These are phyloP conservation scores for Phytophthora pisi DNA, from an alignment of 352 stramenopile species.

Conservation along the genomic window DNA sequence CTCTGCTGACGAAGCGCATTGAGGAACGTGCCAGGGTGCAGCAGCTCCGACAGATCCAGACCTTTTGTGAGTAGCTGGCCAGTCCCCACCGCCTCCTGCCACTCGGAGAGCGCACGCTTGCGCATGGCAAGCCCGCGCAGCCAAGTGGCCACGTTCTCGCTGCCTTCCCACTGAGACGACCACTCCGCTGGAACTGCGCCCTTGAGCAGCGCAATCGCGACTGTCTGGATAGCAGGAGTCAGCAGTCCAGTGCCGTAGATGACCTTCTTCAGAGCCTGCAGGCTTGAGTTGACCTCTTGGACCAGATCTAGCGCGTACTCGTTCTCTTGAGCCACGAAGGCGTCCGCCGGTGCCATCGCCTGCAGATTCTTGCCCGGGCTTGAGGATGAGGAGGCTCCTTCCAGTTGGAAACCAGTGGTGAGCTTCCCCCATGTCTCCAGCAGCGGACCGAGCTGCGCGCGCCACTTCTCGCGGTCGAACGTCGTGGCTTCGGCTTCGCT, in stretches of 20 bases:
- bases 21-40: slow-evolving; percentile 94
- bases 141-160: slow-evolving; percentile 75
- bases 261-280: slow-evolving; percentile 88
- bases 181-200: slow-evolving; percentile 80
- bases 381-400: slow-evolving; percentile 28
- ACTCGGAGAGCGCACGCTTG: slow-evolving; percentile 84
- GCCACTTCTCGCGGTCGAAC: slow-evolving; percentile 94
- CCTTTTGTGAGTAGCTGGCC: slow-evolving; percentile 77
- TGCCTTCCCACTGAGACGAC: slow-evolving; percentile 85
- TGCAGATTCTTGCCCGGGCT: slow-evolving; percentile 43
- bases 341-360: slow-evolving; percentile 77
- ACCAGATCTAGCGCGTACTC: slow-evolving; percentile 78
- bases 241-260: slow-evolving; percentile 92
- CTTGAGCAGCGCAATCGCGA: slow-evolving; percentile 77
- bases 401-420: slow-evolving; percentile 63
- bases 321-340: slow-evolving; percentile 93
- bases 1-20: slow-evolving; percentile 94
- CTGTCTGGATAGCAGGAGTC: slow-evolving; percentile 87
- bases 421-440: slow-evolving; percentile 91
- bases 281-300: slow-evolving; percentile 67
- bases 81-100: slow-evolving; percentile 65
- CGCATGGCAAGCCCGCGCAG: slow-evolving; percentile 79
- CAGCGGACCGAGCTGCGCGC: slow-evolving; percentile 86
- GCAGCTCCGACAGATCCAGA: slow-evolving; percentile 90
- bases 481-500: slow-evolving; percentile 59